These are phyloP conservation scores for Galerina marginata DNA, from an alignment of 768 basidiomycete genomes.

Conservation along the genomic window DNA sequence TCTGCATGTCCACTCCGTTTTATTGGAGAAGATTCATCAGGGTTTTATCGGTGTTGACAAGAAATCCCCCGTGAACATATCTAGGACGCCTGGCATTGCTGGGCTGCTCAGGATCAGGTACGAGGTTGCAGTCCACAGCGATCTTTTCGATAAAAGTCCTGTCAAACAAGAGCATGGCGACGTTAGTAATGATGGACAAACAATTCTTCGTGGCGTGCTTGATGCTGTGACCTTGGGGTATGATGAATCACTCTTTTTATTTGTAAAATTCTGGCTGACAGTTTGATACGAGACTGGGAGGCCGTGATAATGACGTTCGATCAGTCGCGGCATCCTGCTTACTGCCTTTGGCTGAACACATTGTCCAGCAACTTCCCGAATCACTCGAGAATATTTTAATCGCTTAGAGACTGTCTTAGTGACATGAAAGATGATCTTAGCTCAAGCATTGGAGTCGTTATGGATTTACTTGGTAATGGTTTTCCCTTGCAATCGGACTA, in stretches of 20 bases:
- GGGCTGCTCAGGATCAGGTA: conserved; percentile 97
- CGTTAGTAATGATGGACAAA: conserved; percentile 47
- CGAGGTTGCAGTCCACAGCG: conserved; percentile 91
- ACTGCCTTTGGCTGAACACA: conserved; percentile 81
- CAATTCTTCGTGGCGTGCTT: conserved; percentile 80
- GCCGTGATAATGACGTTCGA: conserved; percentile 94
- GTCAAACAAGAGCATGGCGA: conserved; percentile 43
- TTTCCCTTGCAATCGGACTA: conserved; percentile 1
- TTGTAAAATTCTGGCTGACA: conserved; percentile 1
- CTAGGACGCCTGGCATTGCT: conserved; percentile 97
- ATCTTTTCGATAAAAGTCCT: conserved; percentile 64
- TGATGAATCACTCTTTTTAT: conserved; percentile 28
- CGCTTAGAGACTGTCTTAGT: conserved; percentile 87
- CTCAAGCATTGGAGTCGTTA: conserved; percentile 95
- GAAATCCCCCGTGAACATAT: conserved; percentile 58
- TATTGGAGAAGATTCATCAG: conserved; percentile 94
- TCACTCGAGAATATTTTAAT: conserved; percentile 76
- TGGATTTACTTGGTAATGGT: conserved; percentile 88
- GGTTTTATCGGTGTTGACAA: conserved; percentile 56
- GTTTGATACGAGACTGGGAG: conserved; percentile 65
- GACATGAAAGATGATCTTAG: conserved; percentile 97
- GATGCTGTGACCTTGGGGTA: conserved; percentile 92
- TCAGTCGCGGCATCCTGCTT: conserved; percentile 93
- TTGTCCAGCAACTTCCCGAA: conserved; percentile 77
- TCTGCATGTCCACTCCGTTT: conserved; percentile 77